Base-by-base conservation (phyloP, 2,329 filamentous ascomycete genomes). In the Fusarium papillatum region DNA sequence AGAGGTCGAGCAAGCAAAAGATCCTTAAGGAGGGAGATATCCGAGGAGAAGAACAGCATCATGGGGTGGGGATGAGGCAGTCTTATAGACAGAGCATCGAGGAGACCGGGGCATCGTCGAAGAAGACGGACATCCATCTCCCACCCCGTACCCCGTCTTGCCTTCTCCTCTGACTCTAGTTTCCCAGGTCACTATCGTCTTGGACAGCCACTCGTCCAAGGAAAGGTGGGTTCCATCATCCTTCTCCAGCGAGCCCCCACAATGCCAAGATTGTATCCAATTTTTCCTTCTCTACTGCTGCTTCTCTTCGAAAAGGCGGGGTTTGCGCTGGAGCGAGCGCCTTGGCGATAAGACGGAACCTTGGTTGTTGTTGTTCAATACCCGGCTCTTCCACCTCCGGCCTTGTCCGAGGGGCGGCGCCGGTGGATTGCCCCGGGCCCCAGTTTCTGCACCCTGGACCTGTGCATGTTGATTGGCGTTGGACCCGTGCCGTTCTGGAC, bases 211-310 rank as follows among this genome's bases (percentile, higher is more conserved):
- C 48, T 63, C 65, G 13, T 38, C 22, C 41, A 41, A 66, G 65
- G 64, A 70, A 63, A 66, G 55, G 68, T 66, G 41, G 70, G 46
- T 57, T 53, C 63, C 59, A 73, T 70, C 29, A 62, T 70, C 53
- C 34, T 75, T 64, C 60, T 74, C 68, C 65, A 77, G 67, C 38
- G 22, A 36, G 50, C 69, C 71, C 64, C 77, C 77, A 77, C 77
- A 79, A 66, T 39, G 76, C 76, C 77, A 79, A 79, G 77, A 16
- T 16, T 17, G 67, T 16, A 55, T 67, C 76, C 77, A 79, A 41
- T 68, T 74, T 79, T 79, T 77, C 61, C 76, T 76, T 79, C 77
- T 78, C 70, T 77, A 24, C 76, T 74, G 43, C 22, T 70, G 66
- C 62, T 66, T 64, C 63, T 71, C 43, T 76, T 76, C 73, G 66